Evolutionary conservation across 2,329 filamentous ascomycete species (phyloP).

Genomic region (Microdochium nivale): DNA sequence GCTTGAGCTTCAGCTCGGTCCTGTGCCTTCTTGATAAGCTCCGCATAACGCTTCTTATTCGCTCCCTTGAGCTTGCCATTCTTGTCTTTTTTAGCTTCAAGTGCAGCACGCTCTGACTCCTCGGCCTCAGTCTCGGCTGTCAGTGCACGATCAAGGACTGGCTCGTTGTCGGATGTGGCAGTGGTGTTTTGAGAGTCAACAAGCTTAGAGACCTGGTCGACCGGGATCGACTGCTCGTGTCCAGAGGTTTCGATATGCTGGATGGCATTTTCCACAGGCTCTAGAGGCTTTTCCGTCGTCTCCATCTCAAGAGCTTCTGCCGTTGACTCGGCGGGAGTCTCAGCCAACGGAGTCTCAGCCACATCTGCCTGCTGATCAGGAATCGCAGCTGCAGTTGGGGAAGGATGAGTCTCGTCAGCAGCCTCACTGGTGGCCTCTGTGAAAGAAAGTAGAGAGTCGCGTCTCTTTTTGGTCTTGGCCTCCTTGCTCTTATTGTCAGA

Average conservation of each 20-base stretch:
- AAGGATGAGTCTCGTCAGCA: not conserved
- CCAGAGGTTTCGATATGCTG: not conserved
- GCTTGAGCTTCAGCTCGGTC: not conserved
- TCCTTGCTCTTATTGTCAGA: slow-evolving; percentile 15
- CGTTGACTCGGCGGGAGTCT: too few relatives aligned
- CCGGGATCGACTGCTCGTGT: not conserved
- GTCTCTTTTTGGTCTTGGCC: slow-evolving; percentile 17
- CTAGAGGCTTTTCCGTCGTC: too few relatives aligned
- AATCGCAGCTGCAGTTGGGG: not conserved
- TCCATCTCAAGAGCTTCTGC: too few relatives aligned
- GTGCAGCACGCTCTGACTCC: not conserved
- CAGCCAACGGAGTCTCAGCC: too few relatives aligned
- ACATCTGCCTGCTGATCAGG: too few relatives aligned
- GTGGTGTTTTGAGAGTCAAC: not conserved
- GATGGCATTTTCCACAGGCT: too few relatives aligned
- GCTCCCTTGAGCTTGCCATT: not conserved
- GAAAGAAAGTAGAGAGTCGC: slow-evolving; percentile 6
- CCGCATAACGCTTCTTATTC: not conserved
- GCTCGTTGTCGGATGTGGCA: not conserved
- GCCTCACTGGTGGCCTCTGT: not conserved
- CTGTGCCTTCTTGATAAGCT: not conserved
- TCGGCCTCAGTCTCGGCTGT: slow-evolving; percentile 4
- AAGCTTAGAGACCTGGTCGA: not conserved
- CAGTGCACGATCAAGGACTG: slow-evolving; percentile 1
- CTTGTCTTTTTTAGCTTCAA: slow-evolving; percentile 1